These are phyloP conservation scores for Quambalaria eucalypti DNA, from an alignment of 1,284 basidiomycete genomes.

Conservation along the genomic window DNA sequence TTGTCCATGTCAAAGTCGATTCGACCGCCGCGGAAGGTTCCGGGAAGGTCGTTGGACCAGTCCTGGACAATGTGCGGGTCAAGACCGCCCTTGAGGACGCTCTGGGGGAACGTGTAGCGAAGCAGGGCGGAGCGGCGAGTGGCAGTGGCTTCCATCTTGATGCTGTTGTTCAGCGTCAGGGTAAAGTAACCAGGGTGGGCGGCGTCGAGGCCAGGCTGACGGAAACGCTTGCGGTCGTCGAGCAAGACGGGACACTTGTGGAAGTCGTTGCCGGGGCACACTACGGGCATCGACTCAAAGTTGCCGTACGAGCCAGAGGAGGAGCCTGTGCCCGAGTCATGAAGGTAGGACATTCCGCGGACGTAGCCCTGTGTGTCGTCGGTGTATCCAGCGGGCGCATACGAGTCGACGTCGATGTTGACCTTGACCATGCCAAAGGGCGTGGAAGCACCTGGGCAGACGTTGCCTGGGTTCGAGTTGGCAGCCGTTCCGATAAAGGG, in stretches of 20 bases:
- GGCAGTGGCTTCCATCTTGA: conserved; percentile 31
- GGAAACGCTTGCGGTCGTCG: conserved; percentile 21
- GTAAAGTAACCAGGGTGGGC: conserved; percentile 35
- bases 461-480: conserved; percentile 18
- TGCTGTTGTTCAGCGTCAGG: conserved; percentile 28
- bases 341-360: conserved; percentile 28
- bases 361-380: conserved; percentile 17
- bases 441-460: conserved; percentile 27
- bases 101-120: conserved; percentile 25
- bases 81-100: conserved; percentile 10
- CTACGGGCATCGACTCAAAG: conserved; percentile 31
- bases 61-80: conserved; percentile 28
- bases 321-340: conserved; percentile 38
- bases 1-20: conserved; percentile 17
- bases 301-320: conserved; percentile 31
- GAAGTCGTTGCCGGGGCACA: conserved; percentile 22
- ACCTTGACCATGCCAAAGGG: conserved; percentile 39
- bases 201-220: conserved; percentile 15
- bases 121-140: conserved; percentile 29
- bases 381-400: conserved; percentile 29
- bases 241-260: conserved; percentile 27
- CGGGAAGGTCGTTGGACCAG: conserved; percentile 36
- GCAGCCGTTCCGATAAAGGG: conserved; percentile 14
- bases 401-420: conserved; percentile 29
- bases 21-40: conserved; percentile 23